Evolutionary conservation across 2,329 filamentous ascomycete species (phyloP).

Genomic region (Botrytis porri): DNA sequence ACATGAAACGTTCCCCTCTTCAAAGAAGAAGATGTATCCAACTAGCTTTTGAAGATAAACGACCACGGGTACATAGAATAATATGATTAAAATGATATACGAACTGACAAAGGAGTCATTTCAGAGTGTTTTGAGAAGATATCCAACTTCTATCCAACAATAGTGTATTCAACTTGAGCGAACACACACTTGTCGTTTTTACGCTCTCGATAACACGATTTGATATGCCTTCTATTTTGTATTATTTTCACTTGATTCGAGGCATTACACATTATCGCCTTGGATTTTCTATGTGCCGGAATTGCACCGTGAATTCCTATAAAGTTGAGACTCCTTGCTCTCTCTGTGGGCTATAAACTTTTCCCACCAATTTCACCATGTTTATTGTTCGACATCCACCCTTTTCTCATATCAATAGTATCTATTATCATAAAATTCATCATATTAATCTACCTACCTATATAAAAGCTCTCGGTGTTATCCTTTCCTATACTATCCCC

Average conservation of each 20-base stretch:
- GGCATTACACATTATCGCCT: neutral
- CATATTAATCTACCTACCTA: neutral
- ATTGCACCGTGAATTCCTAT: neutral
- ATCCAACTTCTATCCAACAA: neutral
- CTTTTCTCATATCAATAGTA: neutral
- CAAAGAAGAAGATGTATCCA: neutral
- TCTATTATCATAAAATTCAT: neutral
- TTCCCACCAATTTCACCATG: neutral
- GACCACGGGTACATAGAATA: neutral
- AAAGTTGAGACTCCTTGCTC: neutral
- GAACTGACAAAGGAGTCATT: neutral
- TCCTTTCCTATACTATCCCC: too few relatives aligned
- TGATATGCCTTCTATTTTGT: neutral
- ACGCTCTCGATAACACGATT: neutral
- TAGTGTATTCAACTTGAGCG: neutral
- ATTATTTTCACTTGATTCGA: neutral
- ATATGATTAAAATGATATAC: neutral
- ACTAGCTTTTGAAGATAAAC: neutral
- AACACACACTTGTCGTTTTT: neutral
- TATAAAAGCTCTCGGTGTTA: neutral
- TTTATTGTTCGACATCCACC: neutral
- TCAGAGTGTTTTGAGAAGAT: neutral
- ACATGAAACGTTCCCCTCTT: neutral
- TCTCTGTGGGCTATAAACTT: neutral
- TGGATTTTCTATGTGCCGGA: neutral